These are phyloP conservation scores for Boletus vermiculosoides DNA, from an alignment of 768 basidiomycete species.

Conservation along the genomic window DNA sequence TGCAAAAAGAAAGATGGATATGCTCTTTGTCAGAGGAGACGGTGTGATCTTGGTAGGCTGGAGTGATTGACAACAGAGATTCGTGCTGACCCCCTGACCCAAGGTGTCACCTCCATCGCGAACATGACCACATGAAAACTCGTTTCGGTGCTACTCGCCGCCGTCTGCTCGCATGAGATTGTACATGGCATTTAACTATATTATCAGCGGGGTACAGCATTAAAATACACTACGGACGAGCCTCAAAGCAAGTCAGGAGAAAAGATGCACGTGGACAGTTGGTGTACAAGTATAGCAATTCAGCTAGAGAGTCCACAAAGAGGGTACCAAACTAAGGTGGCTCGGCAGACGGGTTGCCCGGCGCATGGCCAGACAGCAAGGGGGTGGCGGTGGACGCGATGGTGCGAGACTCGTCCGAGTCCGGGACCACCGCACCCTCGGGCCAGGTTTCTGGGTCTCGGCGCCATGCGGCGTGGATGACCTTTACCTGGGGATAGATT, in stretches of 20 bases:
- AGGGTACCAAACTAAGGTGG: conserved; percentile 1
- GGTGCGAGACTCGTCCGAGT: conserved; percentile 51
- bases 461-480: conserved; percentile 73
- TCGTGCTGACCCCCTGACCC: conserved; percentile 16
- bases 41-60: conserved; percentile 87
- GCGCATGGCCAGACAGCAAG: not conserved
- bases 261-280: not conserved
- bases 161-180: conserved; percentile 20
- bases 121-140: conserved; percentile 39
- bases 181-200: conserved; percentile 13
- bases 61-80: not conserved
- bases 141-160: not conserved
- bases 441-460: conserved; percentile 76
- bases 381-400: not conserved
- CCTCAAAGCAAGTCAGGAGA: not conserved
- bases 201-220: conserved; percentile 1
- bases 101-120: conserved; percentile 83
- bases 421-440: conserved; percentile 53
- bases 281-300: not conserved
- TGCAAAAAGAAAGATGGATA: conserved; percentile 91
- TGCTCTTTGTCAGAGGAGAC: conserved; percentile 97
- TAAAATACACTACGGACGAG: conserved; percentile 8
- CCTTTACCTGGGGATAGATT: conserved; percentile 53
- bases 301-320: not conserved
- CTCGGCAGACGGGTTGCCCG: not conserved